A percentile compares a stretch with the other conserved stretches of the same genome.
phyloP scores from a whole-genome alignment of 1,284 basidiomycete genomes.

The Ceratobasidium sp. region DNA sequence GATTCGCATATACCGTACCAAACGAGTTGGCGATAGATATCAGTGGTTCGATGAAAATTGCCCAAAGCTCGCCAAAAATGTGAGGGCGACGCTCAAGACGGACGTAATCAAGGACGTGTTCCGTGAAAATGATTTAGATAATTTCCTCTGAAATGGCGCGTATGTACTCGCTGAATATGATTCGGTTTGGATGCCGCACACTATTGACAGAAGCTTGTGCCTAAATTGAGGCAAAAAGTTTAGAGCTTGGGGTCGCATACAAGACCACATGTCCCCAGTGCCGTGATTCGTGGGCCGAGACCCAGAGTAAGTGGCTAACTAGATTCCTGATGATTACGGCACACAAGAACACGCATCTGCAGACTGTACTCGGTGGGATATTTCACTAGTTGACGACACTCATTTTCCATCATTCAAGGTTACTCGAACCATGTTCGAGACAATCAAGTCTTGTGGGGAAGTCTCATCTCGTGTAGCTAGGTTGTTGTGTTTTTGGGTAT shows the following conservation, averaged over 20 bases:
- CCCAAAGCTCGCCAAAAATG: conserved; percentile 23
- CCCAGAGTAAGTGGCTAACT: neutral
- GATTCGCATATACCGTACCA: neutral
- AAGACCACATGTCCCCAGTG: neutral
- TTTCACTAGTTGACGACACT: too few species aligned
- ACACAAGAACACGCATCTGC: too few species aligned
- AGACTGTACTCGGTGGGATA: too few species aligned
- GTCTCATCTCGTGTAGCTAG: too few species aligned
- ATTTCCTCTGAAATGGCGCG: conserved; percentile 18
- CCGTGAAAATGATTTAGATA: conserved; percentile 36
- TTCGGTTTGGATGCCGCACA: too few species aligned
- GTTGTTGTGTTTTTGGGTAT: too few species aligned
- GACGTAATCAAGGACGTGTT: conserved; percentile 30
- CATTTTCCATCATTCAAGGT: too few species aligned
- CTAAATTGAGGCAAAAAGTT: neutral
- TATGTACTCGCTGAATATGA: too few species aligned
- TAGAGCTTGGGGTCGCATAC: neutral
- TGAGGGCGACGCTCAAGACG: conserved; percentile 21
- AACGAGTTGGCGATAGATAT: neutral
- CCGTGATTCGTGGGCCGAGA: neutral
- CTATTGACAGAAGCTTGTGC: too few species aligned
- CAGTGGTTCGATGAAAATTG: conserved; percentile 40
- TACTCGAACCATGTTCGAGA: too few species aligned
- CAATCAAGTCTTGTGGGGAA: too few species aligned
- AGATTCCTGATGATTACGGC: too few species aligned